Conservation (phyloP, 2,329 filamentous ascomycete species). For the Botrytis medusae region DNA sequence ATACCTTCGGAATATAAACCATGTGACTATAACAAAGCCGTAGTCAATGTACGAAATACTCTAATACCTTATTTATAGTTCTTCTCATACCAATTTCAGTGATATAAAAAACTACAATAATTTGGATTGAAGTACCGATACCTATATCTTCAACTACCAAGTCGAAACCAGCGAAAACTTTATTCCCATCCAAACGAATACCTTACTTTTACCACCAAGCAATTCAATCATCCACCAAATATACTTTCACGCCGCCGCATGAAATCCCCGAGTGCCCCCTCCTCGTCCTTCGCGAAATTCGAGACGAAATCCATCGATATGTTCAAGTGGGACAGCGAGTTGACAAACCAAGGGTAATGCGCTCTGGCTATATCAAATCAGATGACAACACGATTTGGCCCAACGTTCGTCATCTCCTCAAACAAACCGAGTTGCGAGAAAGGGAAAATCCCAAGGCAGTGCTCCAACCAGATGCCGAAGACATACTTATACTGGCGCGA, state of each 20-base stretch:
- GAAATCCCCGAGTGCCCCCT: background rate
- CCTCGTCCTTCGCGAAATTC: background rate
- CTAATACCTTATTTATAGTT: background rate
- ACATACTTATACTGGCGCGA: slow-evolving; percentile 4
- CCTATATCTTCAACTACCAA: background rate
- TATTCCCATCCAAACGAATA: background rate
- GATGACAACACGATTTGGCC: background rate
- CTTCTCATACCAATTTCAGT: background rate
- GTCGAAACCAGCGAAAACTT: background rate
- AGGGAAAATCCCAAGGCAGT: background rate
- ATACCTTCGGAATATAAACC: no score
- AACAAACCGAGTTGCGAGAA: background rate
- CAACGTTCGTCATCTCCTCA: background rate
- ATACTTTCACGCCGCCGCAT: background rate
- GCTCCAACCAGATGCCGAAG: background rate
- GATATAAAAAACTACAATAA: background rate
- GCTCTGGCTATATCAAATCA: background rate
- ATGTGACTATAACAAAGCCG: background rate
- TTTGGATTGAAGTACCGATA: background rate
- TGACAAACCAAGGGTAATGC: background rate
- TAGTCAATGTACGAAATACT: background rate
- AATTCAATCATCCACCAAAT: background rate
- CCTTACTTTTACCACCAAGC: background rate
- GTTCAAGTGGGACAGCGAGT: background rate
- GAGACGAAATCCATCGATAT: background rate